Evolutionary conservation across 2,329 filamentous ascomycete genomes (phyloP), one percentile per base, ranked within the genome.

Genomic region (Fusarium equiseti): DNA sequence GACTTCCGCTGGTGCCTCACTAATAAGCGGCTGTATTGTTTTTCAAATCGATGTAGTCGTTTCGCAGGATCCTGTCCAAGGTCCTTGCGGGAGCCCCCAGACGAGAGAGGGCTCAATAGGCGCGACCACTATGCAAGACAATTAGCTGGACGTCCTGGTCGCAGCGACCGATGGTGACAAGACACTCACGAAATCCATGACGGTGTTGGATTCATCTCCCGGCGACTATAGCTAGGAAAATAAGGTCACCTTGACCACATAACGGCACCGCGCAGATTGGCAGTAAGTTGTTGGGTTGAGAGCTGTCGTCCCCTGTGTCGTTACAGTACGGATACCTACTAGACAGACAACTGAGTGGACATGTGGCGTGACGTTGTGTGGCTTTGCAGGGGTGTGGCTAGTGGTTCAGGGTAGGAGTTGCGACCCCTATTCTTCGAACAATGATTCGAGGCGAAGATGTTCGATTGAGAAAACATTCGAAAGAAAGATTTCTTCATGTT

Each of bases 1-100:
- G 20, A 13, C 9, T 10, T 50, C 51, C n/a, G 32, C 29, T 49
- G 53, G 20, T 48, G 38, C 13, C 84, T 79, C 79, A 90, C 88
- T 79, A 91, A 77, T 68, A 91, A 81, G 75, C 88, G 86, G 69
- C 83, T 85, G 76, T 91, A 91, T 79, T 90, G 88, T 79, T 88
- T 89, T 78, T 90, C 89, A 78, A 91, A 91, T 60, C 89, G 88
- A 77, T 90, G 87, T 66, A 90, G 84, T 66, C 89, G 88, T 76
- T 88, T 87, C 63, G 88, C 83, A 48, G 89, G 89, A 78, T 91
- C 88, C 76, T 87, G 88, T 63, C 87, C 86, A 68, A 86, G 85
- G 76, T 89, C 88, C 79, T 86, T 89, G 74, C 85, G 85, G 73
- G 87, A 83, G 77, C 79, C 82, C 72, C 83, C 84, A 74, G 86